These are phyloP conservation scores for Aureobasidium sp. DNA, from an alignment of 2,329 filamentous ascomycete species.

Conservation along the genomic window DNA sequence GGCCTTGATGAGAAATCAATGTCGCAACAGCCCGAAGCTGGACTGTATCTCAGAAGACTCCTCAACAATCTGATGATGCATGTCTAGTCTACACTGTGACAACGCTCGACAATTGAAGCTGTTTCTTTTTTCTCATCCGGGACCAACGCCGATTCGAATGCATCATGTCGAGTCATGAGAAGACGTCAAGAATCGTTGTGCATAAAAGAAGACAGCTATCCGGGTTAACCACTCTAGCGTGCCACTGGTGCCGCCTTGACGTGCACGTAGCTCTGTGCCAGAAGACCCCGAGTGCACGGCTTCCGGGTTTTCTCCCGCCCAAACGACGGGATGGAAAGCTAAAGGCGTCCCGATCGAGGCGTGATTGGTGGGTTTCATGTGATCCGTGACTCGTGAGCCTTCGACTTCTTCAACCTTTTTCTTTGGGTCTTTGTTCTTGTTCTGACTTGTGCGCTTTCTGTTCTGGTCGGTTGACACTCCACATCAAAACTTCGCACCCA, in stretches of 20 bases:
- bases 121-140: not conserved
- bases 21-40: not conserved
- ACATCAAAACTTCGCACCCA: no score
- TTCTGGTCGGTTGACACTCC: no score
- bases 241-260: not conserved
- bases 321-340: not conserved
- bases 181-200: slow-evolving; percentile 1
- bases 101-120: not conserved
- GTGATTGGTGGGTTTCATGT: not conserved
- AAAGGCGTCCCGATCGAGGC: not conserved
- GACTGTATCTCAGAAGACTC: not conserved
- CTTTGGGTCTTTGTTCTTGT: not conserved
- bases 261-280: no score
- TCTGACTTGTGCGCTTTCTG: not conserved
- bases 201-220: not conserved
- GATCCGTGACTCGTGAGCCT: not conserved
- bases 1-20: not conserved
- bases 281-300: not conserved
- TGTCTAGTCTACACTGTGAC: no score
- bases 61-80: not conserved
- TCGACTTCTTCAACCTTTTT: not conserved
- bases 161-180: not conserved
- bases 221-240: not conserved
- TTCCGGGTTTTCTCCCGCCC: not conserved
- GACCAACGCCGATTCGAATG: not conserved